Base-by-base conservation (phyloP, 2,329 filamentous ascomycete species). In the Aspergillus caelatus region DNA sequence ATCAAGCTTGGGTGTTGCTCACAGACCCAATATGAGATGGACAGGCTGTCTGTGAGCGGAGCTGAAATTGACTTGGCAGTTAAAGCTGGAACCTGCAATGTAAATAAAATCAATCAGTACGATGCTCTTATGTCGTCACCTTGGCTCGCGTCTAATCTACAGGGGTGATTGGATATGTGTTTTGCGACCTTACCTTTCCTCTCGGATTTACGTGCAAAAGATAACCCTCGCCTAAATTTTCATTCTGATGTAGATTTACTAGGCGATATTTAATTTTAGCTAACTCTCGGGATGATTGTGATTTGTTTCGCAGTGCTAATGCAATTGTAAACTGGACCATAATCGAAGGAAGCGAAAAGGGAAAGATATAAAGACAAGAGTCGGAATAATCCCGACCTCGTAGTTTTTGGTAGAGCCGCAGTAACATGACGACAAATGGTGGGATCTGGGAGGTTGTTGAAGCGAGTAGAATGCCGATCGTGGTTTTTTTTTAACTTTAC, bases 11-110 rank as follows among this genome's bases (percentile, higher is more conserved):
- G 61, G 16, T 52, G 57, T 39, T 57, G 61, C 16, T 65, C 63
- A 30, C 63, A 65, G 7, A 65, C 23, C 63, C 63, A 65, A 48
- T 65, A 63, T 32, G 59, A 52, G 26, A 65, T 61, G 6, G 61
- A 65, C 19, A 65, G 34, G 21, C 52, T 57, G 28, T 65, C 63
- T 4, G 63, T 65, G 11, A 65, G 36, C 4, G 63, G 63, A 14
- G 48, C 53, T 28, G 53, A 16, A 8, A 65, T 58, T 28, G 58
- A 55, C 7, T 58, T 65, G 41, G 21, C 32, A 2, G 61, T 63
- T 23, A 65, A 59, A 2, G 58, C 59, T 14, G 63, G 63, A n/a
- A 65, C 63, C 63, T 65, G n/a, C 34, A 39, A 28, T 36, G n/a
- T 5, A 36, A n/a, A 52, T 19, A 50, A n/a, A 26, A 52, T 28